Evolutionary conservation across 129 eudicot species (phyloP), one percentile per base, ranked within the genome.

Genomic region (Ambrosia trifida): DNA sequence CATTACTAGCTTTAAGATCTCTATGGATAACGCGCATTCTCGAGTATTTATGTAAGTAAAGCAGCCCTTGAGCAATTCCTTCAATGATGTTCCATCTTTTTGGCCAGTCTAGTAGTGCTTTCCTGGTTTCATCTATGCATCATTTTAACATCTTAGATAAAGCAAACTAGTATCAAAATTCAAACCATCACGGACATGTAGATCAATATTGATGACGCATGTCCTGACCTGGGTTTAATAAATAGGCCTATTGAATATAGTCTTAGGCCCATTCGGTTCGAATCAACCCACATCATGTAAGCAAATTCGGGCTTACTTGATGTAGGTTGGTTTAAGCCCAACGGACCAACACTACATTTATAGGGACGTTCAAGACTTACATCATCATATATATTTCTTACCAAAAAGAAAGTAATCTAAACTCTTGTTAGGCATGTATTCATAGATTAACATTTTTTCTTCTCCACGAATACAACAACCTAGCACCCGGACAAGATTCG

Each of bases 341-440:
- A 38, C 11, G 2, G 44, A 8, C 44, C 11, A 40, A 40, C 44
- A 40, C 44, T 40, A 40, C 6, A 40, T 40, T 40, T 40, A 40
- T 6, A 2, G 11, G 44, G 9, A 7, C 9, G 4, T 35, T 5
- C 2, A 40, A 40, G 11, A 40, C 44, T 40, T 38, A 1, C 0
- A 2, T 38, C 44, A 7, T 40, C 2, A 40, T 8, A 40, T 40
- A 49, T 49, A 49, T n/a, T n/a, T 49, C 54, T 47, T 47, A 47
- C 53, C 53, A 47, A 80, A 80, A 60, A 77, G 81, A 70, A 74
- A 82, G 73, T 40, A 83, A 49, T 83, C 83, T 62, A 83, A 66
- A 65, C 83, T 82, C 66, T 78, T 82, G 75, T 82, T 82, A 0
- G 68, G 74, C 86, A 82, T 72, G 72, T 82, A 78, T 14, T 82